These are phyloP conservation scores for Atalantia buxifolia DNA, from an alignment of 345 rosid species.

Conservation along the genomic window DNA sequence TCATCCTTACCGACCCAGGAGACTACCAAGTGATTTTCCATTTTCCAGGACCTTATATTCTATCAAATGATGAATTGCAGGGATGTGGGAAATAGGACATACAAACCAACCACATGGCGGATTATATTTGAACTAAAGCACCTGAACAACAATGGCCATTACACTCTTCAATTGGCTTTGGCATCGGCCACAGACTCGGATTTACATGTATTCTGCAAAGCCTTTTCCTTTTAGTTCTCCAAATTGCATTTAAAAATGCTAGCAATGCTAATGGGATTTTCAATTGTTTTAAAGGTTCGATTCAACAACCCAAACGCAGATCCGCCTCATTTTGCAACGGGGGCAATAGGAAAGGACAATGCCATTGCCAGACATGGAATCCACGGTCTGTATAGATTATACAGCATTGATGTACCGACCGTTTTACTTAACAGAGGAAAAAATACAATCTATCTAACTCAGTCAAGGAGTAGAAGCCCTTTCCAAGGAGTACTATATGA, in stretches of 20 bases:
- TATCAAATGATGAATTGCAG: conserved; percentile 20
- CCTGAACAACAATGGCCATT: conserved; percentile 29
- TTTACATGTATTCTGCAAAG: conserved; percentile 32
- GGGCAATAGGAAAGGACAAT: conserved; percentile 67
- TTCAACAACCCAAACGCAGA: conserved; percentile 35
- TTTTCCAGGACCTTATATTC: not conserved
- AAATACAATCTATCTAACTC: conserved; percentile 68
- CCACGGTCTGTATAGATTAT: conserved; percentile 75
- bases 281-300: conserved; percentile 37
- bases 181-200: conserved; percentile 60
- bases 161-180: conserved; percentile 69
- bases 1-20: not conserved
- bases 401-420: conserved; percentile 43
- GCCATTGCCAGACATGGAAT: conserved; percentile 93
- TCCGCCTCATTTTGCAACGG: conserved; percentile 46
- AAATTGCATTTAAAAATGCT: not conserved
- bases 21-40: not conserved
- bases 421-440: conserved; percentile 34
- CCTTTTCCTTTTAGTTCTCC: not conserved
- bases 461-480: conserved; percentile 35
- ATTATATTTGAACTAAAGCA: conserved; percentile 40
- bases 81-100: conserved; percentile 27
- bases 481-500: conserved; percentile 85
- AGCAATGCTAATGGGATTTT: not conserved
- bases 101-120: conserved; percentile 61